phyloP scores from a whole-genome alignment of 768 basidiomycete genomes.

The Kwoniella mangroviensis region DNA sequence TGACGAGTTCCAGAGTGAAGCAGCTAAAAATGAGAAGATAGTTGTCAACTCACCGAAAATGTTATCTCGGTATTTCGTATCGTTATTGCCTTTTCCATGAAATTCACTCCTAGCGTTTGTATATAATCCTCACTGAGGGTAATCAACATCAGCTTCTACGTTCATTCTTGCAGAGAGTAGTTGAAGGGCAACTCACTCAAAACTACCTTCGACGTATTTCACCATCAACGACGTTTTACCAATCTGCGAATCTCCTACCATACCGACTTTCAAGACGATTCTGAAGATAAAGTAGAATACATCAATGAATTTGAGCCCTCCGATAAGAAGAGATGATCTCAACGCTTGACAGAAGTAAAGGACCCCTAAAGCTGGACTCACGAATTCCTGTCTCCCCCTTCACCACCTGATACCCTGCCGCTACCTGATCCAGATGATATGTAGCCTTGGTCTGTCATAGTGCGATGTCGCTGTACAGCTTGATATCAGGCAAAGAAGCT shows the following conservation, averaged over 20 bases:
- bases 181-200: constrained; percentile 63
- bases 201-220: constrained; percentile 98
- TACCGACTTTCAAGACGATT: constrained; percentile 97
- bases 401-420: constrained; percentile 50
- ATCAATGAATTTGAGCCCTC: no score
- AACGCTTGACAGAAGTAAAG: neutral
- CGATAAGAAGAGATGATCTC: neutral
- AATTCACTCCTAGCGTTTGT: constrained; percentile 99
- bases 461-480: neutral
- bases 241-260: constrained; percentile 99
- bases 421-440: constrained; percentile 50
- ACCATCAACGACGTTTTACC: constrained; percentile 99
- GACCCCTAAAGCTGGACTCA: constrained; percentile 20
- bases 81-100: constrained; percentile 99
- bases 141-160: constrained; percentile 11
- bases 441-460: constrained; percentile 52
- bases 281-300: no score
- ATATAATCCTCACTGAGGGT: constrained; percentile 84
- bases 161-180: neutral
- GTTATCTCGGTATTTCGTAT: constrained; percentile 98
- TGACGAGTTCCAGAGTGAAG: neutral
- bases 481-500: no score
- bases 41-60: constrained; percentile 67
- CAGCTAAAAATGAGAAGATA: neutral
- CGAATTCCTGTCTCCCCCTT: constrained; percentile 48